Conservation (phyloP, 164 flowering plant genomes). For the Aristolochia contorta region DNA sequence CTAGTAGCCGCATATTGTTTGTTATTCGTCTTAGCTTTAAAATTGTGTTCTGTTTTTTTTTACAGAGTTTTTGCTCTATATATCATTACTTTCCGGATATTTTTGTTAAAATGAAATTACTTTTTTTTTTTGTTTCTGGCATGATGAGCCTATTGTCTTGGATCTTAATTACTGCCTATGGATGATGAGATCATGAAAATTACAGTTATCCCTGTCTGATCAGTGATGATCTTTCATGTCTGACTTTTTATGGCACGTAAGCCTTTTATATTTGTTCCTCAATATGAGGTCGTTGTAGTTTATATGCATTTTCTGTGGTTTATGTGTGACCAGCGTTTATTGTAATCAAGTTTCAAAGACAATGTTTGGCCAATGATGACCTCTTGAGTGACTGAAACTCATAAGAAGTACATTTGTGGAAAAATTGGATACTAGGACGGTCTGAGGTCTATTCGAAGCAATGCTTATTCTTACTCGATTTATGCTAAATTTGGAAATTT, state of each 20-base stretch:
- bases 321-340: no score
- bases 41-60: no score
- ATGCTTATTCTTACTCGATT: no score
- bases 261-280: neutral
- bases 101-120: neutral
- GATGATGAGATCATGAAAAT: neutral
- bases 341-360: no score
- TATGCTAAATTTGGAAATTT: no score
- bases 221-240: neutral
- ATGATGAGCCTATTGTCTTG: no score
- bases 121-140: neutral
- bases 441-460: neutral
- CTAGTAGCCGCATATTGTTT: no score
- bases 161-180: neutral
- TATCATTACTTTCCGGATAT: neutral
- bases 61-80: neutral
- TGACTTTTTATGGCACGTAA: neutral
- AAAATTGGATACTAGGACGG: neutral
- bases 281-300: no score
- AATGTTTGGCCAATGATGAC: neutral
- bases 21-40: no score
- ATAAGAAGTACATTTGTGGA: neutral
- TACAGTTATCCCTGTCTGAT: slow-evolving; percentile 3
- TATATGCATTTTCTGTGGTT: no score
- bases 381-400: neutral